These are phyloP conservation scores for Phellopilus nigrolimitatus DNA, from an alignment of 1,284 basidiomycete species.

Conservation along the genomic window DNA sequence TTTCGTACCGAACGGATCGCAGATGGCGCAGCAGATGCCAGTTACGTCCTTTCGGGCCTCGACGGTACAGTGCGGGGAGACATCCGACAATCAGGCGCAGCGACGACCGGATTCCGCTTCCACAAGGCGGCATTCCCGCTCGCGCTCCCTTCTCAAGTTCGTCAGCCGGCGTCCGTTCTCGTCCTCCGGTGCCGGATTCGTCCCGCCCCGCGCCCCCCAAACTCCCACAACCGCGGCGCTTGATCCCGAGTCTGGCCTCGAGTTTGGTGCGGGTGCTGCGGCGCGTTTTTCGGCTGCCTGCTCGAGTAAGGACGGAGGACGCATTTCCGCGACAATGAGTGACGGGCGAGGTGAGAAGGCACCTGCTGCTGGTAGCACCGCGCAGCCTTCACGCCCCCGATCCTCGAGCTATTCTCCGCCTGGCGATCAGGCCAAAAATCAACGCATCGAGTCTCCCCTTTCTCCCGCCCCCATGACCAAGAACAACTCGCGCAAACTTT, in stretches of 20 bases:
- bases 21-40: background rate
- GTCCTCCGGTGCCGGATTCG: constrained; percentile 17
- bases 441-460: constrained; percentile 13
- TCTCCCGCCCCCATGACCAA: constrained; percentile 4
- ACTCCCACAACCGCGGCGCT: constrained; percentile 4
- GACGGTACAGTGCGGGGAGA: constrained; percentile 12
- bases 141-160: constrained; percentile 19
- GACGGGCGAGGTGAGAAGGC: constrained; percentile 4
- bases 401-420: constrained; percentile 7
- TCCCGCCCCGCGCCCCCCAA: constrained; percentile 13
- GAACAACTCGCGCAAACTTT: constrained; percentile 8
- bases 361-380: background rate
- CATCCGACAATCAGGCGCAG: constrained; percentile 7
- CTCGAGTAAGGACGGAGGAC: constrained; percentile 13
- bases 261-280: constrained; percentile 8
- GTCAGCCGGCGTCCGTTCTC: constrained; percentile 20
- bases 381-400: constrained; percentile 8
- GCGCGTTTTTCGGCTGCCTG: constrained; percentile 18
- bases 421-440: constrained; percentile 5
- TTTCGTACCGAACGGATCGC: constrained; percentile 14
- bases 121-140: constrained; percentile 7
- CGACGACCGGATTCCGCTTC: constrained; percentile 7
- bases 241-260: constrained; percentile 15
- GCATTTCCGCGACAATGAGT: constrained; percentile 15
- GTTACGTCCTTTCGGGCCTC: background rate